Evolutionary conservation across 163 green algal species (phyloP), one percentile per base, ranked within the genome.

Genomic region (Scenedesmus sp.): DNA sequence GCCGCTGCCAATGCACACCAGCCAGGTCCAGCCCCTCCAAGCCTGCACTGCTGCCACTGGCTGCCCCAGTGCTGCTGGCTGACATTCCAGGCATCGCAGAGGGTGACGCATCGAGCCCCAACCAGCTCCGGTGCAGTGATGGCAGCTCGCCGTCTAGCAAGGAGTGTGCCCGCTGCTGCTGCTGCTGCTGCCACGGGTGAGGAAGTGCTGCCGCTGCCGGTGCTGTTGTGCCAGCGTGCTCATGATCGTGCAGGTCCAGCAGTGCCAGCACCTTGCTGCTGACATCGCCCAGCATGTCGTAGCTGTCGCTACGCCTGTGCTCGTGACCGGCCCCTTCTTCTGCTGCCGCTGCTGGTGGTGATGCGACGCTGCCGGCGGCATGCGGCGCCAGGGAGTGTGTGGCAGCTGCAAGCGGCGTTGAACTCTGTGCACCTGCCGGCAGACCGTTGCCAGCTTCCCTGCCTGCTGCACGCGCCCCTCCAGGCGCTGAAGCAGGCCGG

Each of bases 241-340:
- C n/a, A 37, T 72, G 61, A 13, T 84, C 68, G 53, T 84, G 85
- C 85, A 90, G 24, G 26, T 91, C 86, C 44, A 89, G 81, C 65
- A 83, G 44, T 26, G n/a, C 81, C 44, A 88, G 43, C 65, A 89
- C 68, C 20, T 68, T 87, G 78, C 76, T 86, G 53, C 56, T 80
- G 7, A 76, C 86, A 85, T 90, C 86, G n/a, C 70, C 46, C 24
- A 90, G n/a, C 33, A 90, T 37, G 44, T 91, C 86, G 53, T 81
- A 86, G 73, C 86, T 91, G 86, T 86, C 78, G 13, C 49, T 86
- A 37, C 86, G 86, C 22, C 65, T 22, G 40, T 91, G 85, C 20
- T 85, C 43, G 46, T 46, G 24, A 20, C 82, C 10, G 7, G 51
- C 5, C 20, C 9, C n/a, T 40, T n/a, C 82, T 56, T 4, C 49